phyloP scores from a whole-genome alignment of 2,329 filamentous ascomycete genomes.

The Lachnum nothofagi region DNA sequence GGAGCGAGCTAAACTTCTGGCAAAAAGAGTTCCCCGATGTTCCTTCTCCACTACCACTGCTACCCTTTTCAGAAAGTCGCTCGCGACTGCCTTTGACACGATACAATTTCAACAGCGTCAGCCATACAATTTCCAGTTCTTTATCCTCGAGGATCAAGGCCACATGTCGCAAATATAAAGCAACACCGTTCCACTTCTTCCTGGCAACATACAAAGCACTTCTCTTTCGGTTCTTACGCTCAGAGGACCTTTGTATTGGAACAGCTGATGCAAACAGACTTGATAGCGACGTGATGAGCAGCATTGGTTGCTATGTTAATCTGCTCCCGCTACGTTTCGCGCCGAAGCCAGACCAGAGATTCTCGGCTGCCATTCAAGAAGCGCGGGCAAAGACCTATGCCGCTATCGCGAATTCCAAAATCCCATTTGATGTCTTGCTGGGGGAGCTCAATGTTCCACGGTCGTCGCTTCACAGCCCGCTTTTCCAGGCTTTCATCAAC shows the following conservation, averaged over 20 bases:
- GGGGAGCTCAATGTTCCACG: slow-evolving; percentile 39
- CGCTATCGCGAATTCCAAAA: slow-evolving; percentile 38
- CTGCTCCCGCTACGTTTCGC: slow-evolving; percentile 17
- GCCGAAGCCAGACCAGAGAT: slow-evolving; percentile 12
- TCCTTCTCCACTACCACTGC: neutral
- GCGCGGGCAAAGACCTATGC: slow-evolving; percentile 28
- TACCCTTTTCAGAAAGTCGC: neutral
- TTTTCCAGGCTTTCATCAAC: slow-evolving; percentile 41
- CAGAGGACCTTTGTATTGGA: slow-evolving; percentile 37
- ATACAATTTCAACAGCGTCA: slow-evolving; percentile 1
- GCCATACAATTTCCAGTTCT: neutral
- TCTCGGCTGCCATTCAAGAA: slow-evolving; percentile 20
- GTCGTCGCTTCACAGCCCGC: slow-evolving; percentile 37
- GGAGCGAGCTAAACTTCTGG: neutral
- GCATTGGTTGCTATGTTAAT: slow-evolving; percentile 36
- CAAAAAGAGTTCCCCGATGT: neutral
- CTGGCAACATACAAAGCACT: slow-evolving; percentile 35
- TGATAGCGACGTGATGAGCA: slow-evolving; percentile 32
- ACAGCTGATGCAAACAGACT: slow-evolving; percentile 41
- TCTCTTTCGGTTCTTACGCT: slow-evolving; percentile 14
- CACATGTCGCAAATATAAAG: slow-evolving; percentile 20
- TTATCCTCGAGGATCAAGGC: slow-evolving; percentile 1
- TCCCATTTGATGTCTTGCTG: slow-evolving; percentile 48
- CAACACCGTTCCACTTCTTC: slow-evolving; percentile 44
- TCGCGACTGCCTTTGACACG: neutral